Percentiles rank a stretch among this genome's conserved stretches.
These are phyloP conservation scores for Terana coerulea DNA, from an alignment of 768 basidiomycete genomes.

Conservation along the genomic window DNA sequence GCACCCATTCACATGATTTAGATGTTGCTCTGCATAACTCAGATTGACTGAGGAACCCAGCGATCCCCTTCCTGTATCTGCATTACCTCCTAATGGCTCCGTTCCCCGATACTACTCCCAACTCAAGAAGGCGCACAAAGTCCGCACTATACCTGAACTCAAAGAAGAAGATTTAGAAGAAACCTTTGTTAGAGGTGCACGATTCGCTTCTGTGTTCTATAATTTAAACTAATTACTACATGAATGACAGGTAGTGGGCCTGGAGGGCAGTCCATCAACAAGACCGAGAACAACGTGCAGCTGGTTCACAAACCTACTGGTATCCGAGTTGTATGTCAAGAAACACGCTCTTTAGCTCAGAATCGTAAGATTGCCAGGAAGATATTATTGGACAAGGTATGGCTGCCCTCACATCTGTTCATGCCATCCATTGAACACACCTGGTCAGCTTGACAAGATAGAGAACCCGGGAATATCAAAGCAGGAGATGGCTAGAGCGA, in stretches of 20 bases:
- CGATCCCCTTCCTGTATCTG: constrained; percentile 7
- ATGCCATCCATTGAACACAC: background rate
- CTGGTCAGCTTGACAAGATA: constrained; percentile 59
- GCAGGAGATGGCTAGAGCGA: constrained; percentile 62
- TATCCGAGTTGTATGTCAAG: constrained; percentile 81
- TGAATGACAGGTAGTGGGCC: constrained; percentile 76
- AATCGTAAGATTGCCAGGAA: constrained; percentile 79
- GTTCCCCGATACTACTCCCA: constrained; percentile 55
- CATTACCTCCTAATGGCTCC: constrained; percentile 16
- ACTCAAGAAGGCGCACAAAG: constrained; percentile 64
- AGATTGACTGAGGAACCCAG: constrained; percentile 11
- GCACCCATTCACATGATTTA: constrained; percentile 16
- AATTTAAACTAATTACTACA: constrained; percentile 10
- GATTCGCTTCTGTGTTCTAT: constrained; percentile 2
- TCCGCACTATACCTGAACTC: constrained; percentile 62
- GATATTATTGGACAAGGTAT: constrained; percentile 68
- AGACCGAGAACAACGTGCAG: constrained; percentile 89
- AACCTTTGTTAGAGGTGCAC: constrained; percentile 76
- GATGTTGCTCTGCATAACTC: constrained; percentile 26
- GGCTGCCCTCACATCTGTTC: background rate
- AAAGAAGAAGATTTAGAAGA: constrained; percentile 84
- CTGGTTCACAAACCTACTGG: constrained; percentile 87
- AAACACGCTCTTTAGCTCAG: constrained; percentile 76
- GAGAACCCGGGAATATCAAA: constrained; percentile 77
- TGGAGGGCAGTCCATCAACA: constrained; percentile 97